phyloP scores from a whole-genome alignment of 176 grass and related monocot species.

The Cymbopogon citratus region DNA sequence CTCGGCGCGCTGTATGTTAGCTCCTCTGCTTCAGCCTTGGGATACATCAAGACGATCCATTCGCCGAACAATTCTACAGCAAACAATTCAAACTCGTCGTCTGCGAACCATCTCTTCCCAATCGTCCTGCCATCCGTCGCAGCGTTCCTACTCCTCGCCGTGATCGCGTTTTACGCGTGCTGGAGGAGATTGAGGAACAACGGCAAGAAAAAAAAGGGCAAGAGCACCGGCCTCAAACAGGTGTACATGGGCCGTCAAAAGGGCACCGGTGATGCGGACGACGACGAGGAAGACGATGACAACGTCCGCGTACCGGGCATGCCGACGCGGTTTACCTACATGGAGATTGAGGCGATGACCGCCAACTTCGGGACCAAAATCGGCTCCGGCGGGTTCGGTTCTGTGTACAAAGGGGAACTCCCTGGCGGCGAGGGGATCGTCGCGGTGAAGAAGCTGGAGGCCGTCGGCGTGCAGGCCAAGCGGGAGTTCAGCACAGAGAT shows the following conservation, averaged over 20 bases:
- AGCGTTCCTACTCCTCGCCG: constrained; percentile 31
- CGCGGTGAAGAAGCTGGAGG: constrained; percentile 81
- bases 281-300: constrained; percentile 20
- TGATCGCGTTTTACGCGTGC: constrained; percentile 11
- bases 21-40: constrained; percentile 12
- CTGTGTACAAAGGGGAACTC: constrained; percentile 82
- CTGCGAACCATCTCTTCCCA: constrained; percentile 17
- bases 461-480: constrained; percentile 58
- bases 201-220: constrained; percentile 21
- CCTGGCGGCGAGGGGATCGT: constrained; percentile 42
- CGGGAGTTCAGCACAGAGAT: constrained; percentile 92
- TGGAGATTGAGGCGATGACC: constrained; percentile 53
- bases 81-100: background rate
- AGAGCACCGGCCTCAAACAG: constrained; percentile 18
- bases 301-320: constrained; percentile 60
- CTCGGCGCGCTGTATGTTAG: constrained; percentile 54
- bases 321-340: constrained; percentile 63
- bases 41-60: constrained; percentile 55
- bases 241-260: constrained; percentile 36
- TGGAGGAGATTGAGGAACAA: constrained; percentile 26
- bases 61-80: background rate
- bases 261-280: constrained; percentile 1
- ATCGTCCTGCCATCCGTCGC: constrained; percentile 60
- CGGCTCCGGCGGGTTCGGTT: constrained; percentile 80
- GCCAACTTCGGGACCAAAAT: constrained; percentile 53